Evolutionary conservation across 2,329 filamentous ascomycete species (phyloP).

Genomic region (Fusarium coicis): DNA sequence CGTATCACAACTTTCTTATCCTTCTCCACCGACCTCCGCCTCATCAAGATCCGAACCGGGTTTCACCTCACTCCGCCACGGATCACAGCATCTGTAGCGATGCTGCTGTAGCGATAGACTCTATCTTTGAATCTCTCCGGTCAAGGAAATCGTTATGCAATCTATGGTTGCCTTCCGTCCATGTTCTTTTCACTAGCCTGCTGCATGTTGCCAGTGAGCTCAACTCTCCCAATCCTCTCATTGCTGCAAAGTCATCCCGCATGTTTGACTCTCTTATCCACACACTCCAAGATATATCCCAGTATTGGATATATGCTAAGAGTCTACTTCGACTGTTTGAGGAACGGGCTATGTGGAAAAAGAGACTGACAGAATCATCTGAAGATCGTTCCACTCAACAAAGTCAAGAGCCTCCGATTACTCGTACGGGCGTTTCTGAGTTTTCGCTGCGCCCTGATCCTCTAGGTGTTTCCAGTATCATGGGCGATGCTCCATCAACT

Average conservation of each 20-base stretch:
- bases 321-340: constrained; percentile 48
- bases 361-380: not conserved
- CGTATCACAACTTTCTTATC: constrained; percentile 50
- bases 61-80: constrained; percentile 20
- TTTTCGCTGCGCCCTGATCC: constrained; percentile 38
- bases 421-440: not conserved
- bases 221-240: constrained; percentile 45
- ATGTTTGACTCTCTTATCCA: constrained; percentile 46
- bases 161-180: constrained; percentile 44
- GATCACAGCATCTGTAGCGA: constrained; percentile 48
- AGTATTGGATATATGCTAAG: constrained; percentile 48
- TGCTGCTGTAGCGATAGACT: constrained; percentile 42
- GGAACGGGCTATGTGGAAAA: constrained; percentile 34
- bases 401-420: not conserved
- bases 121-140: constrained; percentile 46
- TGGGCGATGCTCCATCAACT: constrained; percentile 2
- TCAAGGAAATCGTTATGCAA: constrained; percentile 33
- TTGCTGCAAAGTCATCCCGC: constrained; percentile 46
- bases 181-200: constrained; percentile 48
- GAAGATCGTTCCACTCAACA: constrained; percentile 13
- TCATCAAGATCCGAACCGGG: constrained; percentile 14
- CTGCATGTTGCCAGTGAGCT: constrained; percentile 45
- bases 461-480: not conserved
- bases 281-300: constrained; percentile 43
- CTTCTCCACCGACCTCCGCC: constrained; percentile 49